Conservation (phyloP, 768 basidiomycete species). For the Ramaria rubella region DNA sequence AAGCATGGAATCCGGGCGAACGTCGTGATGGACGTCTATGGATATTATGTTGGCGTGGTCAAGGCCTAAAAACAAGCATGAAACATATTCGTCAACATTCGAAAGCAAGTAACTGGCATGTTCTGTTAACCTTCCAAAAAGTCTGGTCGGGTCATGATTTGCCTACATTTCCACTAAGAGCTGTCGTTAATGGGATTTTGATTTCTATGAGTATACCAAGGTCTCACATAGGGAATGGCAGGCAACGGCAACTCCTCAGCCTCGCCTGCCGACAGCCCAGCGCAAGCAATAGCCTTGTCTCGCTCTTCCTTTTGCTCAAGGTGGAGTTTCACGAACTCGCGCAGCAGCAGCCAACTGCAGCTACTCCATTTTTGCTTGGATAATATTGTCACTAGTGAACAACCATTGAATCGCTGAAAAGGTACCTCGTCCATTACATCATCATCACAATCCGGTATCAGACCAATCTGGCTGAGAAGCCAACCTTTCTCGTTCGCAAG, state of each 20-base stretch:
- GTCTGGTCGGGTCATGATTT: constrained; percentile 81
- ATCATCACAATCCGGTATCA: constrained; percentile 79
- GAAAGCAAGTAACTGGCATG: constrained; percentile 13
- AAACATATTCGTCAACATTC: not conserved
- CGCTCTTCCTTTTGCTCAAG: constrained; percentile 41
- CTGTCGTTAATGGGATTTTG: not conserved
- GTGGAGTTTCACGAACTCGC: constrained; percentile 61
- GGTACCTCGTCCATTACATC: constrained; percentile 85
- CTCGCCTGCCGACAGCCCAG: constrained; percentile 28
- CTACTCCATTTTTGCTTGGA: constrained; percentile 72
- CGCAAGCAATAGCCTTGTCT: constrained; percentile 33
- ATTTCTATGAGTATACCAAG: not conserved
- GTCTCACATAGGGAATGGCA: constrained; percentile 50
- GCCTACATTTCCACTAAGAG: constrained; percentile 57
- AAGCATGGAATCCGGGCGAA: constrained; percentile 75
- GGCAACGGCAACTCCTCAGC: constrained; percentile 50
- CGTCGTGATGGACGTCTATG: constrained; percentile 73
- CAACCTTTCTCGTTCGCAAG: constrained; percentile 71
- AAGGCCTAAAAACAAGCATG: constrained; percentile 36
- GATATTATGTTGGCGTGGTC: constrained; percentile 68
- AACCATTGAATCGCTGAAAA: constrained; percentile 3
- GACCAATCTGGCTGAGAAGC: constrained; percentile 71
- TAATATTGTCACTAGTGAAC: not conserved
- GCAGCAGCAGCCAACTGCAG: constrained; percentile 74
- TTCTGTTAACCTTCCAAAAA: constrained; percentile 78